phyloP scores from a whole-genome alignment of 2,329 filamentous ascomycete species.

The Cytospora chrysosperma region DNA sequence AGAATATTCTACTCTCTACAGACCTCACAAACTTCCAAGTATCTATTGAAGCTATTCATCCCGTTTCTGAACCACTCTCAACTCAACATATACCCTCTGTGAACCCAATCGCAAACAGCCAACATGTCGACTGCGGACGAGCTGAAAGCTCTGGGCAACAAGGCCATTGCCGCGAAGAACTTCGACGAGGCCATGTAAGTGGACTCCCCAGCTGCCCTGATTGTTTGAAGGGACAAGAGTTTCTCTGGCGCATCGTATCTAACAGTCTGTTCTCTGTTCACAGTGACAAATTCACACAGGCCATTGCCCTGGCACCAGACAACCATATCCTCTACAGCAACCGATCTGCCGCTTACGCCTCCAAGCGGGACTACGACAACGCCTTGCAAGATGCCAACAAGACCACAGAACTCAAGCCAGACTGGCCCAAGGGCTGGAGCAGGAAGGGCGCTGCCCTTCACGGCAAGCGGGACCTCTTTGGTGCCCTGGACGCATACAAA shows the following conservation, averaged over 20 bases:
- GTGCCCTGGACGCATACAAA: slow-evolving; percentile 86
- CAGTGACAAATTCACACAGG: slow-evolving; percentile 92
- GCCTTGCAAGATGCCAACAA: slow-evolving; percentile 90
- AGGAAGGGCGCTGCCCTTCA: slow-evolving; percentile 90
- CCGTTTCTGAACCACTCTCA: too few relatives aligned
- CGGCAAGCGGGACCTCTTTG: slow-evolving; percentile 80
- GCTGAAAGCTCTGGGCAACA: slow-evolving; percentile 97
- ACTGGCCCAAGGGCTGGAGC: slow-evolving; percentile 97
- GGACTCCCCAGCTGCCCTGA: slow-evolving; percentile 5
- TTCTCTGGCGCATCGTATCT: neutral
- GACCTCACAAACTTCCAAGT: neutral
- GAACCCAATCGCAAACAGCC: neutral
- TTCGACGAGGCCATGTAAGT: slow-evolving; percentile 93
- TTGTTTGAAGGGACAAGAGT: neutral
- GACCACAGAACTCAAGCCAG: slow-evolving; percentile 90
- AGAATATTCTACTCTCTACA: neutral
- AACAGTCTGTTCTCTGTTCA: slow-evolving; percentile 19
- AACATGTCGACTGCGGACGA: slow-evolving; percentile 65
- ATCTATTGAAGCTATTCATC: neutral
- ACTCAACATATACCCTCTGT: neutral
- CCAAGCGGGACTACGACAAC: slow-evolving; percentile 81
- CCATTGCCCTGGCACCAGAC: slow-evolving; percentile 75
- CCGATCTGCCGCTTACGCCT: slow-evolving; percentile 83
- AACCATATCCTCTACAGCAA: slow-evolving; percentile 99
- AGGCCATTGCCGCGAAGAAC: slow-evolving; percentile 96